Evolutionary conservation across 345 rosid species (phyloP), one percentile per base, ranked within the genome.

Genomic region (Lepidium africanum): DNA sequence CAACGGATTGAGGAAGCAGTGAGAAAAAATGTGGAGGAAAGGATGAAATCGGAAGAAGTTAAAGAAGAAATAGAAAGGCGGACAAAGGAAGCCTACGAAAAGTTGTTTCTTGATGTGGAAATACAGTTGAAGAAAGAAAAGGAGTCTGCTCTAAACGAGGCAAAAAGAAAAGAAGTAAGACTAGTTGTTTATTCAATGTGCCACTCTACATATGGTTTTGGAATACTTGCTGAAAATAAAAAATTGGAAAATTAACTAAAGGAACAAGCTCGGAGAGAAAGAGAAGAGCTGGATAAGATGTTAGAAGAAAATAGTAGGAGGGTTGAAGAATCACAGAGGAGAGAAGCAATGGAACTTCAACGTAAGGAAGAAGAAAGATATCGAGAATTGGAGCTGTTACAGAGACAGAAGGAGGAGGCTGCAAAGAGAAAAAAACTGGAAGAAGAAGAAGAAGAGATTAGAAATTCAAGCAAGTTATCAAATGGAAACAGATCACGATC

Each of bases 241-340:
- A 41, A 17, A 33, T 7, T 47, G 58, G 14, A 60, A 23, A 39
- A 21, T 43, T 39, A 5, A 48, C 30, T 11, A 1, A 80, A 90
- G 97, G 95, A 85, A 76, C 92, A 86, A 86, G 86, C 87, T 30
- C 79, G 85, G 66, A 90, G 77, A 77, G 97, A 88, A 65, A 82
- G 92, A 76, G 92, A 90, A 62, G 95, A 90, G 75, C 82, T 88
- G 43, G 97, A 90, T 66, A 88, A 84, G 78, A 86, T 90, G 97
- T 78, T 90, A 54, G 90, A 88, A 77, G 97, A 90, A 79, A 90
- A 90, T 75, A 79, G 60, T 76, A 82, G 92, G 77, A 85, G 87
- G 64, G 97, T 90, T 63, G 95, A 86, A 73, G 97, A 88, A 73
- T 38, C 97, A 38, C 97, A 88, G 72, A 80, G 87, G 71, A 80